phyloP scores from a whole-genome alignment of 495 filamentous ascomycete genomes.

The Lineolata rhizophorae region DNA sequence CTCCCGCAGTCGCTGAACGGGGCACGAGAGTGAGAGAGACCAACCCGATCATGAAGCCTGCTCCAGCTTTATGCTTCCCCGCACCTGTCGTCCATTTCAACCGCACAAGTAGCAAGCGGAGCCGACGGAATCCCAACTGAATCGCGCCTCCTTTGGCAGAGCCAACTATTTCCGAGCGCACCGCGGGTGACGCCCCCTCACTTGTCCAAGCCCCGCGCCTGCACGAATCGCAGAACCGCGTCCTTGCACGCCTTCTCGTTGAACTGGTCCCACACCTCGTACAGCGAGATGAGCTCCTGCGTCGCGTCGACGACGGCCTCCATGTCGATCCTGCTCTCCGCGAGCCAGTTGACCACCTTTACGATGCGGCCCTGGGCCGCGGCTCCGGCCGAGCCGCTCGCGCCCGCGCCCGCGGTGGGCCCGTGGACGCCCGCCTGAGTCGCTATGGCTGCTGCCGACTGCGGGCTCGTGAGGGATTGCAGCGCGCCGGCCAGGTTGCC shows the following conservation, averaged over 20 bases:
- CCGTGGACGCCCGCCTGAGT: background rate
- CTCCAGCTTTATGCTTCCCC: too few species aligned
- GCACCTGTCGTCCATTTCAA: too few species aligned
- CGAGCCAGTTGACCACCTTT: constrained; percentile 64
- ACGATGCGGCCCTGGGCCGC: constrained; percentile 30
- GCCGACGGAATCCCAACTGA: too few species aligned
- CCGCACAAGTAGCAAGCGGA: too few species aligned
- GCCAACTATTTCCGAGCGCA: background rate
- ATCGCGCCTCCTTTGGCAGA: too few species aligned
- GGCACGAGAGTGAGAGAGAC: too few species aligned
- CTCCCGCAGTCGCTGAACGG: too few species aligned
- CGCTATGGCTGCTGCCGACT: constrained; percentile 3
- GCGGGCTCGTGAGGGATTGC: background rate
- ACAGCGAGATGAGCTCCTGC: constrained; percentile 87
- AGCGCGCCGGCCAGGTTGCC: constrained; percentile 7
- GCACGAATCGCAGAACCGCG: constrained; percentile 62
- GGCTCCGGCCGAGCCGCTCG: background rate
- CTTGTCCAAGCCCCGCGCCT: constrained; percentile 60
- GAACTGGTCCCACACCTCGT: constrained; percentile 79
- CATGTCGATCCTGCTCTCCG: constrained; percentile 82
- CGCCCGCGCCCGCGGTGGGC: background rate
- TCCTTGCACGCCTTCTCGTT: constrained; percentile 65
- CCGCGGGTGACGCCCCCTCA: constrained; percentile 20
- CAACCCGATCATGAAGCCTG: too few species aligned
- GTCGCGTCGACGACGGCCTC: constrained; percentile 80